A percentile compares a stretch with the other conserved stretches of the same genome.
phyloP scores from a whole-genome alignment of 176 grass and related monocot genomes.

The Zea luxurians region DNA sequence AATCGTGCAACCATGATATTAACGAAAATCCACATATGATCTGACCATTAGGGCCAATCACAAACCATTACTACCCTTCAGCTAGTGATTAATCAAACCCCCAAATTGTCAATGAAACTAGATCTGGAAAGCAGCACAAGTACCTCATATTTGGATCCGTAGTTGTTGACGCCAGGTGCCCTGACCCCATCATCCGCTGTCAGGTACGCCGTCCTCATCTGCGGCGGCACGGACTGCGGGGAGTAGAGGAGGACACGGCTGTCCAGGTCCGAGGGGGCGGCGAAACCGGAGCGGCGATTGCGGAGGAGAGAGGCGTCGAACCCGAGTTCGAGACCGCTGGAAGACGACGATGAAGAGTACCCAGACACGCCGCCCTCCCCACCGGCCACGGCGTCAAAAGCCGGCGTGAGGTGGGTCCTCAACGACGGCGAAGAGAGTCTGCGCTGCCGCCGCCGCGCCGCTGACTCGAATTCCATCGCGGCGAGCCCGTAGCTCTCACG shows the following conservation, averaged over 20 bases:
- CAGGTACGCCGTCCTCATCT: neutral
- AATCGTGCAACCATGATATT: slow-evolving; percentile 10
- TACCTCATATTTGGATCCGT: slow-evolving; percentile 43
- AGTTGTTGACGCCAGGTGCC: neutral
- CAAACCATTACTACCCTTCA: neutral
- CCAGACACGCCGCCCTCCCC: neutral
- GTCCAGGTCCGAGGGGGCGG: slow-evolving; percentile 34
- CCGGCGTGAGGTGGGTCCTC: slow-evolving; percentile 47
- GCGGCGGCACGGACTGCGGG: slow-evolving; percentile 30
- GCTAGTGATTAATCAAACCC: neutral
- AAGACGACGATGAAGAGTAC: slow-evolving; percentile 33
- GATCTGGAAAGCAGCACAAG: slow-evolving; percentile 31
- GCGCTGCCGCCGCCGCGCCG: slow-evolving; percentile 43
- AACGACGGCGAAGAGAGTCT: slow-evolving; percentile 45
- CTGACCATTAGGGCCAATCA: neutral
- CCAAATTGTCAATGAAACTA: slow-evolving; percentile 9
- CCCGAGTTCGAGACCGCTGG: slow-evolving; percentile 44
- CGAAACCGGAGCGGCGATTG: slow-evolving; percentile 46
- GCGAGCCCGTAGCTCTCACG: slow-evolving; percentile 8
- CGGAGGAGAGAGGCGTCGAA: slow-evolving; percentile 57
- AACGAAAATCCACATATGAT: neutral
- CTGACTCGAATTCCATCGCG: slow-evolving; percentile 46
- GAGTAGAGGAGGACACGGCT: slow-evolving; percentile 46
- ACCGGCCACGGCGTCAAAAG: slow-evolving; percentile 50
- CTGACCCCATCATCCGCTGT: neutral